Evolutionary conservation across 805 yeast genomes (phyloP).

Genomic region (Ogataea paraovalis): DNA sequence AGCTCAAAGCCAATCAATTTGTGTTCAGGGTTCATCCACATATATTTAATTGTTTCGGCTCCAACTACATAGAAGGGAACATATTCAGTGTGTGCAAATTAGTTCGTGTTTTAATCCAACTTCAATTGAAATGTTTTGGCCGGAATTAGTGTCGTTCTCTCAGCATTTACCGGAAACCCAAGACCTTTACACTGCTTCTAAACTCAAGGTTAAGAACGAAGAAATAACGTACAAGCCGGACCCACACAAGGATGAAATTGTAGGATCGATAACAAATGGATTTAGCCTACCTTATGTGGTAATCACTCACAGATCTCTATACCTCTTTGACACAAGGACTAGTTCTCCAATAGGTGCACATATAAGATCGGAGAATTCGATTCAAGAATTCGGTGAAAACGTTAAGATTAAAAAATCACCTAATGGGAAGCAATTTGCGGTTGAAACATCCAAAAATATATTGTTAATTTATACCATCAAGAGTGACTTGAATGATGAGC

Average conservation of each 20-base stretch:
- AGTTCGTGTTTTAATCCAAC: no score
- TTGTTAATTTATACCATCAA: constrained; percentile 41
- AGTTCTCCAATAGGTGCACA: constrained; percentile 47
- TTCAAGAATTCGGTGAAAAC: constrained; percentile 47
- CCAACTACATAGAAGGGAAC: no score
- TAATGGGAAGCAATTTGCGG: constrained; percentile 35
- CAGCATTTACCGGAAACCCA: constrained; percentile 27
- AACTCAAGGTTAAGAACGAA: constrained; percentile 5
- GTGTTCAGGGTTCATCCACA: no score
- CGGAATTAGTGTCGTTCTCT: constrained; percentile 22
- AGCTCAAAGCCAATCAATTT: no score
- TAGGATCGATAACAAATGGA: constrained; percentile 23
- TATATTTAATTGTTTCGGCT: no score
- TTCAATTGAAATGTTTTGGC: constrained; percentile 29
- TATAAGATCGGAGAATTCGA: constrained; percentile 39
- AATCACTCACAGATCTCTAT: constrained; percentile 35
- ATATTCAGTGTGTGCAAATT: no score
- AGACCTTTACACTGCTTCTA: constrained; percentile 12
- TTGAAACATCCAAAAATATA: constrained; percentile 37
- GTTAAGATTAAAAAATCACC: constrained; percentile 34
- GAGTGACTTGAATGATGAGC: constrained; percentile 28
- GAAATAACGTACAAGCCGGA: constrained; percentile 13
- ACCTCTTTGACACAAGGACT: constrained; percentile 38
- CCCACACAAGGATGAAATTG: constrained; percentile 33
- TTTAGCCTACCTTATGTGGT: constrained; percentile 27